Conservation (phyloP, 495 filamentous ascomycete genomes). For the Stereocaulon alpinum region DNA sequence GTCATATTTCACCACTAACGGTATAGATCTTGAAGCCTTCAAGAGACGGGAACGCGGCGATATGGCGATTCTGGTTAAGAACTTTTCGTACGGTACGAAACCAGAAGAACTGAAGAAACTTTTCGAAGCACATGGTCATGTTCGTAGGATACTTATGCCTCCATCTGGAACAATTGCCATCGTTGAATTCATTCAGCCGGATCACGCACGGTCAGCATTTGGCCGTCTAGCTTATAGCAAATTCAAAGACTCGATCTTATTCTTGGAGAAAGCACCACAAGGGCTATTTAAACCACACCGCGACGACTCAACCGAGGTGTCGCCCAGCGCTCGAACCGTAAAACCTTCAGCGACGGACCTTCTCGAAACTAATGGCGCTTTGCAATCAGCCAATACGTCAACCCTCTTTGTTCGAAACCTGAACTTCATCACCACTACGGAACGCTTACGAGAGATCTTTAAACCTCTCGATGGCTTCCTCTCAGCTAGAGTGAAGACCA, state of each 20-base stretch:
- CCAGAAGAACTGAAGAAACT: slow-evolving; percentile 40
- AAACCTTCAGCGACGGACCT: slow-evolving; percentile 47
- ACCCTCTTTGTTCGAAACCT: slow-evolving; percentile 91
- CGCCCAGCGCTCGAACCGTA: slow-evolving; percentile 34
- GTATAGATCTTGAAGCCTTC: slow-evolving; percentile 86
- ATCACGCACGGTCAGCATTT: slow-evolving; percentile 74
- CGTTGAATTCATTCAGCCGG: slow-evolving; percentile 67
- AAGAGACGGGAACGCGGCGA: slow-evolving; percentile 73
- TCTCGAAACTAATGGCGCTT: slow-evolving; percentile 38
- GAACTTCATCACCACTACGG: slow-evolving; percentile 78
- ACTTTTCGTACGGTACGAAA: slow-evolving; percentile 76
- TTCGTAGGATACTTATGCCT: slow-evolving; percentile 76
- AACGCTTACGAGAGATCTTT: slow-evolving; percentile 62
- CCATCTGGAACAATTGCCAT: slow-evolving; percentile 88
- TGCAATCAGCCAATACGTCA: slow-evolving; percentile 48
- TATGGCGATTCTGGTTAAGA: slow-evolving; percentile 85
- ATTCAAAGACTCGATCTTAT: slow-evolving; percentile 83
- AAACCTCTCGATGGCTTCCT: slow-evolving; percentile 73
- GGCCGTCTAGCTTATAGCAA: slow-evolving; percentile 73
- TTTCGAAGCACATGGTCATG: slow-evolving; percentile 49
- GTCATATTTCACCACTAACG: slow-evolving; percentile 72
- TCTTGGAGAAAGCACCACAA: slow-evolving; percentile 87
- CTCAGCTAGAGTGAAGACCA: slow-evolving; percentile 76
- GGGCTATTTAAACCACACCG: slow-evolving; percentile 49
- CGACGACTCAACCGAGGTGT: slow-evolving; percentile 20